Conservation (phyloP, 768 basidiomycete genomes). For the Russula brevipes region DNA sequence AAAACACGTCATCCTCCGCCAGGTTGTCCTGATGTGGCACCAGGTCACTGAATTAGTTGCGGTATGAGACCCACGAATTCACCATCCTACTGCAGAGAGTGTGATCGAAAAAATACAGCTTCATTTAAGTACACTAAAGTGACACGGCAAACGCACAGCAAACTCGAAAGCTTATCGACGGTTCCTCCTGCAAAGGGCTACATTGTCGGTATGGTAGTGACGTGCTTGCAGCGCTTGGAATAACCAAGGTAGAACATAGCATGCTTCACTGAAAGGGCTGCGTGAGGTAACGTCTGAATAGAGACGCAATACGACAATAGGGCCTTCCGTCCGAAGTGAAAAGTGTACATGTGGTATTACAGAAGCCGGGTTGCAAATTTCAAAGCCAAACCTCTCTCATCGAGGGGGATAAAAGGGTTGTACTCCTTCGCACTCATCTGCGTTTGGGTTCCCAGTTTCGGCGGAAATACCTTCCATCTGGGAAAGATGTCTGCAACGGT, state of each 20-base stretch:
- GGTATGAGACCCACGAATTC: no score
- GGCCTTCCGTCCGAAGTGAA: not conserved
- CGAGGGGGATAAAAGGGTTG: not conserved
- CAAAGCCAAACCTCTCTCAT: not conserved
- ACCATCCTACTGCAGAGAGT: no score
- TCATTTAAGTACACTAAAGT: no score
- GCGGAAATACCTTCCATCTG: conserved; percentile 1
- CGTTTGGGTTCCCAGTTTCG: not conserved
- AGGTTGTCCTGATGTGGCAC: no score
- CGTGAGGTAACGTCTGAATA: not conserved
- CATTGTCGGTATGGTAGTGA: no score
- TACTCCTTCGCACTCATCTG: not conserved
- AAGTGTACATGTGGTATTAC: not conserved
- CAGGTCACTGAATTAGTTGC: no score
- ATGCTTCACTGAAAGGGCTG: not conserved
- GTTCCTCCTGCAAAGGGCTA: no score
- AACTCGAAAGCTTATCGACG: no score
- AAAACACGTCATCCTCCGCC: not conserved
- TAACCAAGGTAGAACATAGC: not conserved
- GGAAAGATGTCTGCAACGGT: no score
- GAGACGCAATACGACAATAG: not conserved
- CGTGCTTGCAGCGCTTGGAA: not conserved
- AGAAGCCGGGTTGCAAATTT: not conserved
- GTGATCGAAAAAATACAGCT: no score
- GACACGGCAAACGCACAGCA: no score